Evolutionary conservation across 495 filamentous ascomycete species (phyloP).

Genomic region (Neurospora intermedia): DNA sequence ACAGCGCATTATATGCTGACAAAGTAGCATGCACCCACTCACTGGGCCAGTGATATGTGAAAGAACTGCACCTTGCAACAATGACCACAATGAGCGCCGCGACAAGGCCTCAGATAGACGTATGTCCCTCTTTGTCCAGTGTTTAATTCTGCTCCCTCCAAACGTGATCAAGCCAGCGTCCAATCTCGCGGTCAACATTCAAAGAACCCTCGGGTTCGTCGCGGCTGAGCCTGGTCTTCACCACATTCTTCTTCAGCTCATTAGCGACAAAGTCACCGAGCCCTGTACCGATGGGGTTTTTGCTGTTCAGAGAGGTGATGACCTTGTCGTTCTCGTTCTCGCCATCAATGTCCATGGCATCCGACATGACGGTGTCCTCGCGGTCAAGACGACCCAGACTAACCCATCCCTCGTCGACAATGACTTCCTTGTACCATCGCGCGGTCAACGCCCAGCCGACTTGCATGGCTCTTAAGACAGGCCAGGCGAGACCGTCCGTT

Average conservation of each 20-base stretch:
- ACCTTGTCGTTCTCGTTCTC: background rate
- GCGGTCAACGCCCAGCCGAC: background rate
- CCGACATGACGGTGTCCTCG: background rate
- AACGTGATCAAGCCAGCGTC: background rate
- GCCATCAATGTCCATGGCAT: background rate
- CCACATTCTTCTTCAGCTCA: background rate
- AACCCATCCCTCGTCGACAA: background rate
- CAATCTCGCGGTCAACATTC: background rate
- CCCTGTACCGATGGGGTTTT: background rate
- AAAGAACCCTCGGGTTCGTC: background rate
- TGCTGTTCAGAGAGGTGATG: background rate
- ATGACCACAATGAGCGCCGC: background rate
- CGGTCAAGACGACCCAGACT: background rate
- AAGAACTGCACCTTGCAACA: background rate
- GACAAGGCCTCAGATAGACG: background rate
- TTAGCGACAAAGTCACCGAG: background rate
- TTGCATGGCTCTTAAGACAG: background rate
- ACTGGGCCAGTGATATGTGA: background rate
- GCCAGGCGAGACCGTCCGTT: background rate
- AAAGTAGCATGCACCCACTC: background rate
- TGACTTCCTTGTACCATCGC: background rate
- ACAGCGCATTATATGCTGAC: background rate
- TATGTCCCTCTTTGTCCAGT: background rate
- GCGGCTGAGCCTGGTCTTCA: background rate
- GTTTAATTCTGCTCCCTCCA: background rate